phyloP scores from a whole-genome alignment of 2,329 filamentous ascomycete species.

The Plectosphaerella sp. region DNA sequence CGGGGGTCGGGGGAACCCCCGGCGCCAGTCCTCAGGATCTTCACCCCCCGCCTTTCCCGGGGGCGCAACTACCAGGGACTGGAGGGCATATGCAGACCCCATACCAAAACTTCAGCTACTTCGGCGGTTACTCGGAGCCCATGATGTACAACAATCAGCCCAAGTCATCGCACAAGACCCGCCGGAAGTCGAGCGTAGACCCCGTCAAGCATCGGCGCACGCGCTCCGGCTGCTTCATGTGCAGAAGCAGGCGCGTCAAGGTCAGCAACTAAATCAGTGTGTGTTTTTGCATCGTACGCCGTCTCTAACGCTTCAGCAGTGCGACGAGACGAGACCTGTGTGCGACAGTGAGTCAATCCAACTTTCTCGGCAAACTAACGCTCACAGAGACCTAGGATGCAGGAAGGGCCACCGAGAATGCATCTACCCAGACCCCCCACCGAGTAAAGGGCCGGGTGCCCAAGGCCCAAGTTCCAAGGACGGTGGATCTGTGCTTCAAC shows the following conservation, averaged over 20 bases:
- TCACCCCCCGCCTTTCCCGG: conserved; percentile 29
- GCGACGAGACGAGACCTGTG: conserved; percentile 81
- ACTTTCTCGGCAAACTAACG: conserved; percentile 17
- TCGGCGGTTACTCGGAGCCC: conserved; percentile 45
- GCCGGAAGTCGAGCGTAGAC: conserved; percentile 54
- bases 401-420: conserved; percentile 90
- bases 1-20: conserved; percentile 35
- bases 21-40: conserved; percentile 33
- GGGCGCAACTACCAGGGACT: conserved; percentile 20
- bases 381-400: conserved; percentile 55
- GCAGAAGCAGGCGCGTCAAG: conserved; percentile 82
- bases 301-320: conserved; percentile 47
- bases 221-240: conserved; percentile 89
- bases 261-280: conserved; percentile 31
- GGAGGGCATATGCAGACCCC: conserved; percentile 31
- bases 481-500: conserved; percentile 26
- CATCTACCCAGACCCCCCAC: conserved; percentile 72
- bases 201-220: conserved; percentile 91
- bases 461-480: conserved; percentile 33
- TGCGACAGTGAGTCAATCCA: conserved; percentile 63
- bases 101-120: conserved; percentile 45
- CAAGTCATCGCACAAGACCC: conserved; percentile 39
- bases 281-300: not conserved
- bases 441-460: conserved; percentile 31
- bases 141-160: conserved; percentile 41